Base-by-base conservation (phyloP, 1,139 yeast genomes). In the Geotrichum aggregatum region DNA sequence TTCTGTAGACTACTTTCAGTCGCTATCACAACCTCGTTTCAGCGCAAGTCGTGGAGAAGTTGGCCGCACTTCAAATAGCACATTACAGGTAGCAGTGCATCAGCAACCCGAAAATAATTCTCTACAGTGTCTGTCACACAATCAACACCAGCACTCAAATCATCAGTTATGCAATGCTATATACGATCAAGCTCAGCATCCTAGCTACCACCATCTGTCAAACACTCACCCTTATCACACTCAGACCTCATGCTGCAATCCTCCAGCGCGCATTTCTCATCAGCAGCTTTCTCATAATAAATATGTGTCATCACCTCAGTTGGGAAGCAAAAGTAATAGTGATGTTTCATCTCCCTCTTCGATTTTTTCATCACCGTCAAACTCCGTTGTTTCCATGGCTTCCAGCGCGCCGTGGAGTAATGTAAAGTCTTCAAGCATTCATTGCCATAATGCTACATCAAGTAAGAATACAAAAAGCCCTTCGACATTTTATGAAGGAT, bases 21-120 rank as follows among this genome's bases (percentile, higher is more conserved):
- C 39, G 13, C 18, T 43, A 39, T 43, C 47, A 8, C 47, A 43
- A 28, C 39, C 47, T n/a, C 24, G 47, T 10, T 30, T 43, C 19
- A 43, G 47, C 31, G 47, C 38, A 26, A 43, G 47, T 43, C 47
- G 47, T 2, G 18, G 31, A 5, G 44, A 39, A 21, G 21, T 46
- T 13, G 28, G 21, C n/a, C 18, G n/a, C 1, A 30, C n/a, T n/a
- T 8, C 22, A 13, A 36, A 24, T 30, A 6, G 3, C 16, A 18
- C 19, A 35, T 24, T 21, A 14, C 3, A 18, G 16, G n/a, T n/a
- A n/a, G n/a, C n/a, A n/a, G n/a, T n/a, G n/a, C 28, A 21, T 6
- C 26, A 36, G 22, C 41, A 18, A 21, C 39, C n/a, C 19, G 11
- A n/a, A 35, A 16, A 8, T 10, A 16, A 36, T 18, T 26, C 10